Evolutionary conservation across 768 basidiomycete species (phyloP).

Genomic region (Boletus huronensis): DNA sequence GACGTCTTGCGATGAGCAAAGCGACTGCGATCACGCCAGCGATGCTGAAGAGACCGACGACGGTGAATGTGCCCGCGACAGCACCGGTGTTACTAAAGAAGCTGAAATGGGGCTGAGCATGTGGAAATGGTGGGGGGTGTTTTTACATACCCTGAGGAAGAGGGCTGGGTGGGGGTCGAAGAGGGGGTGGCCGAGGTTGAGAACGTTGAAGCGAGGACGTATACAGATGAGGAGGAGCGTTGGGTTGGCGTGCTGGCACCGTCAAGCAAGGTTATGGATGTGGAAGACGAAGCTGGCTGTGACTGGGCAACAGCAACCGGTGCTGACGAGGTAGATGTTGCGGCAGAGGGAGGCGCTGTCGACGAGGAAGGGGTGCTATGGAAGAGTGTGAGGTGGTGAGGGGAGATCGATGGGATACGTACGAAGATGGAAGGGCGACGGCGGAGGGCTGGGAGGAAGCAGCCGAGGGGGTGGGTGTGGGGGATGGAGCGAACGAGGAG

Average conservation of each 20-base stretch:
- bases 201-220: background rate
- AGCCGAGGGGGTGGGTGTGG: background rate
- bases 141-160: constrained; percentile 22
- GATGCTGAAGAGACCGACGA: constrained; percentile 37
- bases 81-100: constrained; percentile 47
- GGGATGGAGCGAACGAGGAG: background rate
- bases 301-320: background rate
- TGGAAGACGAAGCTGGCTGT: constrained; percentile 1
- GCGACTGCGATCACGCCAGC: constrained; percentile 30
- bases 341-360: background rate
- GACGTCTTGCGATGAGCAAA: constrained; percentile 31
- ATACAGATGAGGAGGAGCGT: background rate
- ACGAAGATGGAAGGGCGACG: background rate
- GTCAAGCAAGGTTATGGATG: background rate
- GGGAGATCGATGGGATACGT: background rate
- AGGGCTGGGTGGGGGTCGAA: constrained; percentile 7
- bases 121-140: background rate
- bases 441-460: background rate
- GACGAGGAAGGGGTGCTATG: background rate
- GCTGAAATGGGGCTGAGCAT: constrained; percentile 22
- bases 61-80: constrained; percentile 44
- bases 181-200: constrained; percentile 18
- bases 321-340: constrained; percentile 1
- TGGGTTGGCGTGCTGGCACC: background rate
- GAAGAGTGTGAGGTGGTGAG: background rate